phyloP scores from a whole-genome alignment of 805 yeast species.

The Blastobotrys robertii region DNA sequence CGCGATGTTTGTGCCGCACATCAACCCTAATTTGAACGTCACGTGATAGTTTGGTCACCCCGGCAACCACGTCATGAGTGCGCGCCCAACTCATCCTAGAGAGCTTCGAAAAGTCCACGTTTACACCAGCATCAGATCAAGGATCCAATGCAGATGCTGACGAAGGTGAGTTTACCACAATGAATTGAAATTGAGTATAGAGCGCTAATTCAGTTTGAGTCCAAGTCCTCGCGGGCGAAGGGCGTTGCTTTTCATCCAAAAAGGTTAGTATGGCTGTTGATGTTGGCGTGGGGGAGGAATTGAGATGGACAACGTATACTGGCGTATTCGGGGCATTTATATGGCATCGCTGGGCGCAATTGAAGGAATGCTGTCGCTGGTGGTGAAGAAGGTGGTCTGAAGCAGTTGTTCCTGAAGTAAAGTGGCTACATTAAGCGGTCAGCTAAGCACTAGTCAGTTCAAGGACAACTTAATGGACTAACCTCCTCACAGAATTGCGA shows the following conservation, averaged over 20 bases:
- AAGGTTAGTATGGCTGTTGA: slow-evolving; percentile 30
- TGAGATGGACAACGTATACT: too few species aligned
- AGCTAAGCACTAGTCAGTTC: too few species aligned
- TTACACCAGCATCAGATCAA: slow-evolving; percentile 1
- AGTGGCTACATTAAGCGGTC: too few species aligned
- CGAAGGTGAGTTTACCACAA: slow-evolving; percentile 40
- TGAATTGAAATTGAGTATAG: neutral
- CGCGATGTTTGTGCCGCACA: too few species aligned
- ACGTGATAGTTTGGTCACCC: slow-evolving; percentile 8
- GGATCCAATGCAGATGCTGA: slow-evolving; percentile 63
- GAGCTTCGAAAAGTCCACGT: neutral
- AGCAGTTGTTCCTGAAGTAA: too few species aligned
- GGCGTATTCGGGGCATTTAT: too few species aligned
- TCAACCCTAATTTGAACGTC: neutral
- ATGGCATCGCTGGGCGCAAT: too few species aligned
- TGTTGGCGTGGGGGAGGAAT: neutral
- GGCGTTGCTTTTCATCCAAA: slow-evolving; percentile 96
- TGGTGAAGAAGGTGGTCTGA: neutral
- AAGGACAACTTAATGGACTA: too few species aligned
- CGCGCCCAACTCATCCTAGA: too few species aligned
- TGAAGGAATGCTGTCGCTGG: neutral
- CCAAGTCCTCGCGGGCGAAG: slow-evolving; percentile 95
- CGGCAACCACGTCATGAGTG: neutral
- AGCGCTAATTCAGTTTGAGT: slow-evolving; percentile 57
- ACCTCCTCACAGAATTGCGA: too few species aligned